Conservation (phyloP, 1,284 basidiomycete genomes). For the Pisolithus thermaeus region DNA sequence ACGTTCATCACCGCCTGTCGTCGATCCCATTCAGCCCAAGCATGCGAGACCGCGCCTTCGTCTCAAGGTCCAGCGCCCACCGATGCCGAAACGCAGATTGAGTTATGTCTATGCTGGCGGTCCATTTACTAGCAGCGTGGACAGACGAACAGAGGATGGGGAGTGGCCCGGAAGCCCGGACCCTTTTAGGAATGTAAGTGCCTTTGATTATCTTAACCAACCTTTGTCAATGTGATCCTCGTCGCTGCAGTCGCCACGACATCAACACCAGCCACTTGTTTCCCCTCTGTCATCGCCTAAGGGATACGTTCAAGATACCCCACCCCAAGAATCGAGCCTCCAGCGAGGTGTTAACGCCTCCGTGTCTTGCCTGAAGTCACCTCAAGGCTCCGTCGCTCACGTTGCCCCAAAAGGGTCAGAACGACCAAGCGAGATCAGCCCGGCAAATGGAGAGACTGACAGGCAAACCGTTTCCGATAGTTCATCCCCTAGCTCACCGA, state of each 20-base stretch:
- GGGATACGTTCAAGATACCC: background rate
- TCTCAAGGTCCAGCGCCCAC: conserved; percentile 21
- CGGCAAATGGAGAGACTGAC: no score
- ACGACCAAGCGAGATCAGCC: no score
- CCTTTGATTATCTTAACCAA: background rate
- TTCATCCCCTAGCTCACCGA: background rate
- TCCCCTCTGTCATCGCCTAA: conserved; percentile 3
- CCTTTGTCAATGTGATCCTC: background rate
- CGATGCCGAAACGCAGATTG: conserved; percentile 22
- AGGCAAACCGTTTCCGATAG: no score
- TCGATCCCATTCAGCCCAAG: background rate
- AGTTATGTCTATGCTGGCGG: conserved; percentile 6
- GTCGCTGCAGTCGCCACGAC: conserved; percentile 7
- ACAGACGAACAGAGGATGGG: conserved; percentile 2
- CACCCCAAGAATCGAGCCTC: no score
- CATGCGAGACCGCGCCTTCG: conserved; percentile 15
- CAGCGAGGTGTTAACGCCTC: no score
- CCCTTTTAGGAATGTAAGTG: conserved; percentile 11
- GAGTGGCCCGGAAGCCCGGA: conserved; percentile 14
- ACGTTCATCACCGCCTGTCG: background rate
- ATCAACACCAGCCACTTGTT: conserved; percentile 14
- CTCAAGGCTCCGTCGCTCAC: no score
- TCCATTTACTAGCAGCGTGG: background rate
- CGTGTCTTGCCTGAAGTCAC: no score
- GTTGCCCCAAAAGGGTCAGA: no score